Conservation (phyloP, 768 basidiomycete genomes). For the Amanita pseudoporphyria region DNA sequence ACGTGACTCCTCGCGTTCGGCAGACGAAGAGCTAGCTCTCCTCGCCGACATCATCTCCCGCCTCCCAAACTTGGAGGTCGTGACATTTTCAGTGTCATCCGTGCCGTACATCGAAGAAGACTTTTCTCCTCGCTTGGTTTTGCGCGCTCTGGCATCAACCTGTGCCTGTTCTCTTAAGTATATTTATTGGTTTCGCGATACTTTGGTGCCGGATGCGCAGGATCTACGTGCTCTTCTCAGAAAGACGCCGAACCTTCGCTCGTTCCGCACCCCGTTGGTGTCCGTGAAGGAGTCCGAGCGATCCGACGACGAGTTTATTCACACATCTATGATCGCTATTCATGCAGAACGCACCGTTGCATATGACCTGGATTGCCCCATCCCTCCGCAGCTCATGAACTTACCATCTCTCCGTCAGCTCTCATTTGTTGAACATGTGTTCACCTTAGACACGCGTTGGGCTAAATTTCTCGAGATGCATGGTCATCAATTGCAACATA, state of each 20-base stretch:
- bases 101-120: neutral
- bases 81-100: conserved; percentile 3
- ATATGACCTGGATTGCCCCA: neutral
- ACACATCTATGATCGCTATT: neutral
- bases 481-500: neutral
- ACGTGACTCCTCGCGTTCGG: neutral
- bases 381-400: conserved; percentile 4
- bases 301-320: neutral
- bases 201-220: neutral
- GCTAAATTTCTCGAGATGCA: conserved; percentile 2
- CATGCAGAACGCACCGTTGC: neutral
- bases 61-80: conserved; percentile 6
- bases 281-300: neutral
- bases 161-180: neutral
- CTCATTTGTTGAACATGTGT: neutral
- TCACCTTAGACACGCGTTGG: conserved; percentile 1
- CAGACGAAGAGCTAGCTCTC: neutral
- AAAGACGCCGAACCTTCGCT: conserved; percentile 3
- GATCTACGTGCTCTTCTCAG: neutral
- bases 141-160: neutral
- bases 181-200: conserved; percentile 5
- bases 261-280: conserved; percentile 1
- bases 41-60: conserved; percentile 1
- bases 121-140: neutral
- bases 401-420: conserved; percentile 5